phyloP scores from a whole-genome alignment of 148 eudicot species.

The Pouteria glomerata region DNA sequence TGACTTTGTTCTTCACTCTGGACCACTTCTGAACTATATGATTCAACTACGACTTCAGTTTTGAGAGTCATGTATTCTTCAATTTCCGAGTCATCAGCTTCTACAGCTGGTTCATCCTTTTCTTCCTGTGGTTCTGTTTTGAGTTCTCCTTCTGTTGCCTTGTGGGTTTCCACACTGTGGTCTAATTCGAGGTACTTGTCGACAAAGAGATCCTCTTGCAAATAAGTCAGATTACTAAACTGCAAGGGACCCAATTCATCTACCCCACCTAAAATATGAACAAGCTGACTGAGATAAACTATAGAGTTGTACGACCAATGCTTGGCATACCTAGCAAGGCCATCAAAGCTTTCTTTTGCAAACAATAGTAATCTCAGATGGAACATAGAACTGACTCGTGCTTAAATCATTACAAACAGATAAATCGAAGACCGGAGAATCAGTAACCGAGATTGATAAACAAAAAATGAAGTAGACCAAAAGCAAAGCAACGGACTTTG shows the following conservation, averaged over 20 bases:
- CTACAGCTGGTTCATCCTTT: too few relatives aligned
- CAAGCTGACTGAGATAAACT: conserved; percentile 31
- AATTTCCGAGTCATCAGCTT: conserved; percentile 9
- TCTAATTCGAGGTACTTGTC: conserved; percentile 14
- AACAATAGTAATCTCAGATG: conserved; percentile 24
- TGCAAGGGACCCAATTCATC: conserved; percentile 26
- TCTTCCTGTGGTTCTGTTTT: too few relatives aligned
- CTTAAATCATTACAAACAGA: conserved; percentile 23
- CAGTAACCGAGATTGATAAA: conserved; percentile 21
- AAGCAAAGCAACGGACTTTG: conserved; percentile 36
- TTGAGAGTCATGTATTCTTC: neutral
- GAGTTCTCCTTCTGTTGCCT: conserved; percentile 3
- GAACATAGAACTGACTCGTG: conserved; percentile 22
- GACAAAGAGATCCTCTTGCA: conserved; percentile 24
- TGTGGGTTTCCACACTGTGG: conserved; percentile 6
- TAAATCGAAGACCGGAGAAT: conserved; percentile 22
- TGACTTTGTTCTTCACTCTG: conserved; percentile 7
- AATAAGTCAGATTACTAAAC: conserved; percentile 45
- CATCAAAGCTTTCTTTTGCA: conserved; percentile 31
- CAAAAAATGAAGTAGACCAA: conserved; percentile 43
- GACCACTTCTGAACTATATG: conserved; percentile 2
- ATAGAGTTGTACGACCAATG: conserved; percentile 33
- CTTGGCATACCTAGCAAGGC: conserved; percentile 23
- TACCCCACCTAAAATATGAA: conserved; percentile 16
- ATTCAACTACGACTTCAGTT: conserved; percentile 7